A percentile compares a stretch with the other conserved stretches of the same genome.
phyloP scores from a whole-genome alignment of 805 yeast genomes.

The Ogataea pini region DNA sequence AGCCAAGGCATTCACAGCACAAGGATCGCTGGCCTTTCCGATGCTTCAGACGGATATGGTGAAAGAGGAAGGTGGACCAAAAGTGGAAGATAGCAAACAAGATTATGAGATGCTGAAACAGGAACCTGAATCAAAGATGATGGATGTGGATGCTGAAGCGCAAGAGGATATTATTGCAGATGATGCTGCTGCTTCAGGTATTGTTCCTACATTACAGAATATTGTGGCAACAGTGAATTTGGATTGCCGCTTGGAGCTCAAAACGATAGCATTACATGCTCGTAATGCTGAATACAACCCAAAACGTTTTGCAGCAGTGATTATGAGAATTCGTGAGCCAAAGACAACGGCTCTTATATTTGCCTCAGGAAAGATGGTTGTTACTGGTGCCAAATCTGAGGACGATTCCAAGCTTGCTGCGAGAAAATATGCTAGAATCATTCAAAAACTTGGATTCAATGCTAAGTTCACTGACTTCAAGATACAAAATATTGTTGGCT shows the following conservation, averaged over 20 bases:
- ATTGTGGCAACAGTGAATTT: conserved; percentile 97
- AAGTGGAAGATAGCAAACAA: conserved; percentile 14
- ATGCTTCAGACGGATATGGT: conserved; percentile 42
- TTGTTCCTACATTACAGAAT: conserved; percentile 92
- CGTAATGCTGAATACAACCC: conserved; percentile 99
- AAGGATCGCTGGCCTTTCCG: conserved; percentile 64
- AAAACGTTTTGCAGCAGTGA: conserved; percentile 98
- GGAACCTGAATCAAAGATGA: conserved; percentile 35
- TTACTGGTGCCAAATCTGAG: conserved; percentile 98
- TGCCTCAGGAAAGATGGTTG: conserved; percentile 99
- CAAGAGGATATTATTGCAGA: conserved; percentile 39
- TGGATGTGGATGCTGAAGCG: conserved; percentile 23
- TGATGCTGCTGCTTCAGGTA: conserved; percentile 85
- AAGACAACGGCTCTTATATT: conserved; percentile 96
- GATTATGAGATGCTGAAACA: conserved; percentile 28
- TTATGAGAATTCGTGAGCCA: conserved; percentile 98
- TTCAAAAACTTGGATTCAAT: conserved; percentile 95
- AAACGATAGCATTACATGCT: conserved; percentile 96
- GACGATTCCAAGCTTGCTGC: conserved; percentile 98
- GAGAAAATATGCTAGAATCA: conserved; percentile 95
- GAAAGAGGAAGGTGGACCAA: conserved; percentile 20
- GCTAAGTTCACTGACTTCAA: conserved; percentile 98
- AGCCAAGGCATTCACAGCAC: conserved; percentile 71
- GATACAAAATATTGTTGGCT: conserved; percentile 96
- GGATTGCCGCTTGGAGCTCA: conserved; percentile 93